phyloP scores from a whole-genome alignment of 1,284 basidiomycete species.

The Pseudozyma hubeiensis region DNA sequence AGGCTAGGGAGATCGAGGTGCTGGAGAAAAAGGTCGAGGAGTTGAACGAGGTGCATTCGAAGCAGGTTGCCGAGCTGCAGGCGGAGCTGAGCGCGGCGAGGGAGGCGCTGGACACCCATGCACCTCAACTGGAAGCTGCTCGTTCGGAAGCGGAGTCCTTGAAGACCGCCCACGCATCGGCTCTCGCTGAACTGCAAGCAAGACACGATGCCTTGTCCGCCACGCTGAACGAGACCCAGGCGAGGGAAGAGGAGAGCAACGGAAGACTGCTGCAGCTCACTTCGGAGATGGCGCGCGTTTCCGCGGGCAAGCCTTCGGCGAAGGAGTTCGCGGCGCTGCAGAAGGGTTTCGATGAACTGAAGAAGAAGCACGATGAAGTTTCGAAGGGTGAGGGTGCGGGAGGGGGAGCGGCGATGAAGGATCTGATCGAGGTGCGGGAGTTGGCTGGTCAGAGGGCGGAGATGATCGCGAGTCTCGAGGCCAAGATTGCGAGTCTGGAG shows the following conservation, averaged over 20 bases:
- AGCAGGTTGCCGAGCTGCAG: constrained; percentile 7
- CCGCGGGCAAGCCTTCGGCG: constrained; percentile 23
- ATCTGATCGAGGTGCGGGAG: constrained; percentile 23
- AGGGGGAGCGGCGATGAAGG: constrained; percentile 21
- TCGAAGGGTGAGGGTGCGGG: neutral
- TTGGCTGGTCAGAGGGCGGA: constrained; percentile 9
- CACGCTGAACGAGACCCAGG: constrained; percentile 16
- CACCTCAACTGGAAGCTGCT: constrained; percentile 20
- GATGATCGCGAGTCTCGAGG: constrained; percentile 25
- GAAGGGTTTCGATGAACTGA: constrained; percentile 37
- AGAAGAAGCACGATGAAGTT: constrained; percentile 37
- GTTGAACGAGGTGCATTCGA: constrained; percentile 24
- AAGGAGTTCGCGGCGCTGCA: constrained; percentile 34
- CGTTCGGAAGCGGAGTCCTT: constrained; percentile 30
- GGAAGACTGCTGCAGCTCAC: constrained; percentile 38
- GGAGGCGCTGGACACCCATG: constrained; percentile 11
- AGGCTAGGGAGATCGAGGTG: constrained; percentile 46
- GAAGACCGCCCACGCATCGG: constrained; percentile 20
- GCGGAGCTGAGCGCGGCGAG: constrained; percentile 15
- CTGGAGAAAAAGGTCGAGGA: constrained; percentile 45
- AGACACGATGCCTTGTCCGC: constrained; percentile 19
- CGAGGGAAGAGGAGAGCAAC: constrained; percentile 23
- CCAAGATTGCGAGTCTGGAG: constrained; percentile 9
- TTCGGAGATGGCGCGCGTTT: constrained; percentile 32
- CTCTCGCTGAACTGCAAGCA: constrained; percentile 18